These are phyloP conservation scores for Phylloporus rhodoxanthus DNA, from an alignment of 768 basidiomycete genomes.

Conservation along the genomic window DNA sequence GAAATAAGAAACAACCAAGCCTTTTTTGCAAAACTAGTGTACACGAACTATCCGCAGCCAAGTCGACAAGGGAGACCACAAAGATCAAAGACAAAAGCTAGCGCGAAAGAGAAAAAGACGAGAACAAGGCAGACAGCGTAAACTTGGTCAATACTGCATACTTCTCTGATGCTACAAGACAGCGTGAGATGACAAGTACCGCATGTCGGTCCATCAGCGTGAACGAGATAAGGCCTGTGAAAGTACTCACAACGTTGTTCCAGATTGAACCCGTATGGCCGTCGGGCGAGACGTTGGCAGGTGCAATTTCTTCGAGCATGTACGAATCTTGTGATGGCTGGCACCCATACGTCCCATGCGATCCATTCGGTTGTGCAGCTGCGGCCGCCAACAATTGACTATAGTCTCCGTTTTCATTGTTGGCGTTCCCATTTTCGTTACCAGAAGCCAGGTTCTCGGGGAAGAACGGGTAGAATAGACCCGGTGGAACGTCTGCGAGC, in stretches of 20 bases:
- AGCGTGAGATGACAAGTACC: not conserved
- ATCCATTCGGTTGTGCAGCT: constrained; percentile 48
- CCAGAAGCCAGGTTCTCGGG: constrained; percentile 44
- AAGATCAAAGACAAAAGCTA: constrained; percentile 1
- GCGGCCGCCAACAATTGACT: constrained; percentile 53
- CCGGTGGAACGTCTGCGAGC: constrained; percentile 62
- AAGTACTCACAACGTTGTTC: constrained; percentile 42
- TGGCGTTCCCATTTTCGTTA: constrained; percentile 15
- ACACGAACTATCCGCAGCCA: constrained; percentile 17
- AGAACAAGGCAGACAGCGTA: not conserved
- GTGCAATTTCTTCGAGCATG: constrained; percentile 63
- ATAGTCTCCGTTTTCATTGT: constrained; percentile 37
- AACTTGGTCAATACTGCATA: constrained; percentile 19
- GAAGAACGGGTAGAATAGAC: constrained; percentile 74
- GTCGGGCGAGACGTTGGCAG: constrained; percentile 26
- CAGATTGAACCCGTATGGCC: constrained; percentile 33
- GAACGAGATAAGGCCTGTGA: constrained; percentile 25
- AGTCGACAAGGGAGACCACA: not conserved
- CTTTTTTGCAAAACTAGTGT: constrained; percentile 15
- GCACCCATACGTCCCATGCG: constrained; percentile 48
- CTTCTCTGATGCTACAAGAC: constrained; percentile 20
- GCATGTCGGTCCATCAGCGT: constrained; percentile 26
- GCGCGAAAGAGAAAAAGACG: not conserved
- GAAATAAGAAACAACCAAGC: constrained; percentile 26
- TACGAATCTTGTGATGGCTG: constrained; percentile 57